Base-by-base conservation (phyloP, 106 monocot species). In the Phalaenopsis equestris region DNA sequence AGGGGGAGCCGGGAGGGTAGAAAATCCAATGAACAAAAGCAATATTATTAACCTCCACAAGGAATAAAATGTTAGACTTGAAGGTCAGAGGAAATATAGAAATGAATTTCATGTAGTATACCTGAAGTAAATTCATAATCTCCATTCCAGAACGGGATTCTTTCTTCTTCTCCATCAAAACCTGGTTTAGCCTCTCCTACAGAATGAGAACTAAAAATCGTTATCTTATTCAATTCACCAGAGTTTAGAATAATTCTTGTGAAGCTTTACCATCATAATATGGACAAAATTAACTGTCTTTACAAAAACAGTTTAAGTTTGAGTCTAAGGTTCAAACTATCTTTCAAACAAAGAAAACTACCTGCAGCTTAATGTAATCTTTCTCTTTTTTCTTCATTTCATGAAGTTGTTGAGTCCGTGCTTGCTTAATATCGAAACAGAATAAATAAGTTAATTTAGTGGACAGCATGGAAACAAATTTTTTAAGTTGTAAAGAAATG, bases 361-460 rank as follows among this genome's bases (percentile, higher is more conserved):
- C 99, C 99, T 99, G 99, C 89, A 99, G 82, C 73, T 99, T 99
- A 68, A 99, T 86, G 76, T 99, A 99, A 82, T 99, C 99, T 84
- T 99, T 99, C 77, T 99, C 99, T 80, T 91, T 99, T 80, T 99
- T 99, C 90, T 95, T 99, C 99, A 95, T 99, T 84, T 99, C 99
- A 87, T 99, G 91, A 74, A 99, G 86, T 81, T 93, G 94, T 80
- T 99, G 99, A 67, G 99, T 99, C 78, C 99, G 95, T 72, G 90
- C 91, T 99, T 99, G 95, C 99, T 99, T 80, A 23, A 73, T 47
- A 30, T 65, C 18, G 7, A 36, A 70, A 75, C 39, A 73, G 1
- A 52, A 3, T 45, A 73, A 39, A 45, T 47, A 6, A 58, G 6
- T 19, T 39, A 70, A 30, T 61, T n/a, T 43, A 78, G 43, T 21